These are phyloP conservation scores for Trypanosoma rangeli DNA, from an alignment of 208 protist genomes.

Conservation along the genomic window DNA sequence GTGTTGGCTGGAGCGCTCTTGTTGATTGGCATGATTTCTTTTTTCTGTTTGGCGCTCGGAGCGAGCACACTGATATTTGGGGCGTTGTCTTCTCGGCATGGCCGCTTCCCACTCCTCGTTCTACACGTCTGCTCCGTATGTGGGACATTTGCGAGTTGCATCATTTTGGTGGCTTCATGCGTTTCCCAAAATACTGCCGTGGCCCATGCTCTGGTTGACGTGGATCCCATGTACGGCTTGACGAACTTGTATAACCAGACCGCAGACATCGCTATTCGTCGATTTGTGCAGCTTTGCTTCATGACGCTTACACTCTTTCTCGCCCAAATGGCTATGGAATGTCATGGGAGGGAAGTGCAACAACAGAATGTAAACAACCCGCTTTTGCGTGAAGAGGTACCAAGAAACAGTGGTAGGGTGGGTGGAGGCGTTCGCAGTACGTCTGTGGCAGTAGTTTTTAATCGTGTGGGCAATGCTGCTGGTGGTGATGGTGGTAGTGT, in stretches of 20 bases:
- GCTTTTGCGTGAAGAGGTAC: conserved; percentile 3
- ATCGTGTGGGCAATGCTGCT: neutral
- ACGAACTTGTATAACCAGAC: conserved; percentile 13
- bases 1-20: conserved; percentile 13
- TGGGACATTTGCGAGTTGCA: conserved; percentile 7
- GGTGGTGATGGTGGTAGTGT: neutral
- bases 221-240: conserved; percentile 26
- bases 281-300: conserved; percentile 22
- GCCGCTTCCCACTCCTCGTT: neutral
- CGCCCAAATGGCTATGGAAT: conserved; percentile 19
- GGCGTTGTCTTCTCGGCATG: neutral
- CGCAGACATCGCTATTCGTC: conserved; percentile 17
- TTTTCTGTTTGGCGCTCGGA: conserved; percentile 7
- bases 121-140: neutral
- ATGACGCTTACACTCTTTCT: conserved; percentile 26
- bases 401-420: neutral
- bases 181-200: conserved; percentile 19
- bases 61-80: conserved; percentile 7
- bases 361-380: neutral
- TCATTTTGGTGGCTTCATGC: conserved; percentile 17
- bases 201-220: neutral
- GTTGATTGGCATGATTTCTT: conserved; percentile 19
- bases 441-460: neutral
- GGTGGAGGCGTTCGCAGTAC: neutral
- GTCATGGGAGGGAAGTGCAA: conserved; percentile 1